Evolutionary conservation across 2,329 filamentous ascomycete species (phyloP).

Genomic region (Colletotrichum sp.): DNA sequence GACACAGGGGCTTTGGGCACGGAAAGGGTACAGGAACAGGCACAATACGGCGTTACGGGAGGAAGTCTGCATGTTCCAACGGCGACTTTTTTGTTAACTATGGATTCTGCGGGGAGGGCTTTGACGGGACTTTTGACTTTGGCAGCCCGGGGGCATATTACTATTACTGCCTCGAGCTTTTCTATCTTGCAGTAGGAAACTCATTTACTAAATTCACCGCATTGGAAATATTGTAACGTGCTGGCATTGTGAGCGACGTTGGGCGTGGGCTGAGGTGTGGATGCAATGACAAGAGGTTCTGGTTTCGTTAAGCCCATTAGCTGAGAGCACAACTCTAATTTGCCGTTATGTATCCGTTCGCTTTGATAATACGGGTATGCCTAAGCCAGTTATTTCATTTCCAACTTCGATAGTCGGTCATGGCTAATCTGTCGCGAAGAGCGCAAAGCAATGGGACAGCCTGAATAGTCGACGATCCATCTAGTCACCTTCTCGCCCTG

Average conservation of each 20-base stretch:
- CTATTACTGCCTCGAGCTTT: not conserved
- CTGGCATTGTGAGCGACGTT: not conserved
- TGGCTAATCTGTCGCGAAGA: not conserved
- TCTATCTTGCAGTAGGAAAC: conserved; percentile 12
- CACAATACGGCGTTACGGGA: conserved; percentile 21
- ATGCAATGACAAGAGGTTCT: not conserved
- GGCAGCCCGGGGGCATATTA: not conserved
- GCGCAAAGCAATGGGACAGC: not conserved
- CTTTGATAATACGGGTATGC: not conserved
- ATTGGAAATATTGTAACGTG: not conserved
- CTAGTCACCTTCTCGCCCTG: not conserved
- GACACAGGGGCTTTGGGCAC: conserved; percentile 13
- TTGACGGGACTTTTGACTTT: not conserved
- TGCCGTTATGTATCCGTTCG: not conserved
- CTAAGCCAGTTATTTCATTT: not conserved
- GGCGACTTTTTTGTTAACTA: conserved; percentile 16
- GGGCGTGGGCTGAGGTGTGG: not conserved
- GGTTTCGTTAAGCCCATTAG: not conserved
- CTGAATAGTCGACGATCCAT: not conserved
- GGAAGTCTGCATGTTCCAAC: conserved; percentile 18
- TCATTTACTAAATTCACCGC: not conserved
- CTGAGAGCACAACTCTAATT: not conserved
- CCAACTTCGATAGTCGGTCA: not conserved
- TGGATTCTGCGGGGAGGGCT: not conserved
- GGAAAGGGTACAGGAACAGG: conserved; percentile 8